phyloP scores from a whole-genome alignment of 2,329 filamentous ascomycete species.

The Shiraia sp. region DNA sequence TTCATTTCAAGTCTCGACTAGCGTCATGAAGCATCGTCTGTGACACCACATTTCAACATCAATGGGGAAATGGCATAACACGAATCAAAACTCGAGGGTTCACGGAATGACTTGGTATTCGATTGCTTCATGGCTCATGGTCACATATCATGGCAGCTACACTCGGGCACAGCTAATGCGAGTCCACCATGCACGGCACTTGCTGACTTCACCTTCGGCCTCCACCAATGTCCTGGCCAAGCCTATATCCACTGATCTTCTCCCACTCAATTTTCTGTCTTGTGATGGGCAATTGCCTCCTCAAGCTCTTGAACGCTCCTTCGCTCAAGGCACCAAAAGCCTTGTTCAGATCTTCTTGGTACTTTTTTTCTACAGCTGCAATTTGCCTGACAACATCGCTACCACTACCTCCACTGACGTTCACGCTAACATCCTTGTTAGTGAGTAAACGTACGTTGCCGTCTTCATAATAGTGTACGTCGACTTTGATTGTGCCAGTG shows the following conservation, averaged over 20 bases:
- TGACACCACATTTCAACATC: no score
- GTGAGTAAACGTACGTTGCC: constrained; percentile 94
- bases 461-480: constrained; percentile 99
- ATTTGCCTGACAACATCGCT: constrained; percentile 78
- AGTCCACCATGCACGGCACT: neutral
- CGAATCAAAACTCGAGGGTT: no score
- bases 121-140: no score
- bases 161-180: neutral
- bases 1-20: no score
- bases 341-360: constrained; percentile 93
- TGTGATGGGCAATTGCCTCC: constrained; percentile 92
- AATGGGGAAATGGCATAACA: no score
- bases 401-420: constrained; percentile 63
- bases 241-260: constrained; percentile 88
- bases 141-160: no score
- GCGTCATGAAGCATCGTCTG: no score
- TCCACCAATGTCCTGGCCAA: constrained; percentile 58
- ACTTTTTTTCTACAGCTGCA: constrained; percentile 79
- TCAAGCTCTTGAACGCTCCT: constrained; percentile 90
- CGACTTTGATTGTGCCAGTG: constrained; percentile 82
- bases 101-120: no score
- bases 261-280: constrained; percentile 99
- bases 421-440: constrained; percentile 71
- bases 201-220: constrained; percentile 36
- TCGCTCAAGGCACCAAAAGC: constrained; percentile 88